Evolutionary conservation across 306 rosid genomes (phyloP).

Genomic region (Luffa acutangula): DNA sequence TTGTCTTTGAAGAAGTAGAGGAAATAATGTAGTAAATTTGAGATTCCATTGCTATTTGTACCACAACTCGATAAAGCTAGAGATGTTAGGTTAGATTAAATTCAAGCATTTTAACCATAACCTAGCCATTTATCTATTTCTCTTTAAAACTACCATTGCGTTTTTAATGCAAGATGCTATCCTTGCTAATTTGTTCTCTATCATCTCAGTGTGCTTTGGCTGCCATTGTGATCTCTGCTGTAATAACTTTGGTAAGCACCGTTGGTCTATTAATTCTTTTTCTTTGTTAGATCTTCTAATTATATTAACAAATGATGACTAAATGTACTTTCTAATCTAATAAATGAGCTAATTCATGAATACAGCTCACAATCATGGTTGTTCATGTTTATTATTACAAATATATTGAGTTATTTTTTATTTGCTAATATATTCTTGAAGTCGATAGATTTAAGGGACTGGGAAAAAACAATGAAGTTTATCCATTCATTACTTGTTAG

Average conservation of each 20-base stretch:
- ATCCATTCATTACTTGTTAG: background rate
- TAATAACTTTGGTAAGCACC: conserved; percentile 80
- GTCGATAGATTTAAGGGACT: background rate
- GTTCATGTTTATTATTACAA: background rate
- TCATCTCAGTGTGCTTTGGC: conserved; percentile 74
- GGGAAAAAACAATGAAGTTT: background rate
- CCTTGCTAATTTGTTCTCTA: conserved; percentile 17
- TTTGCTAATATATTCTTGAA: background rate
- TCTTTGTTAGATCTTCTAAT: background rate
- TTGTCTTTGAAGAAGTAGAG: background rate
- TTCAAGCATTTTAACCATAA: background rate
- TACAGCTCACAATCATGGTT: background rate
- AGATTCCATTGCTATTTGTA: background rate
- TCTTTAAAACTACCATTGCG: background rate
- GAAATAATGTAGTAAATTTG: background rate
- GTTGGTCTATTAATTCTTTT: background rate
- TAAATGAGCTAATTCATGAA: background rate
- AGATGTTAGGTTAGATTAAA: background rate
- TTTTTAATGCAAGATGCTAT: background rate
- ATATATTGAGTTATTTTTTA: background rate
- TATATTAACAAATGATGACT: background rate
- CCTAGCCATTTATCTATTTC: background rate
- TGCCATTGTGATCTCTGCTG: conserved; percentile 96
- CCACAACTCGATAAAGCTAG: background rate
- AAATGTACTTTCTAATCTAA: background rate